Base-by-base conservation (phyloP, 306 rosid species). In the Ceratonia siliqua region DNA sequence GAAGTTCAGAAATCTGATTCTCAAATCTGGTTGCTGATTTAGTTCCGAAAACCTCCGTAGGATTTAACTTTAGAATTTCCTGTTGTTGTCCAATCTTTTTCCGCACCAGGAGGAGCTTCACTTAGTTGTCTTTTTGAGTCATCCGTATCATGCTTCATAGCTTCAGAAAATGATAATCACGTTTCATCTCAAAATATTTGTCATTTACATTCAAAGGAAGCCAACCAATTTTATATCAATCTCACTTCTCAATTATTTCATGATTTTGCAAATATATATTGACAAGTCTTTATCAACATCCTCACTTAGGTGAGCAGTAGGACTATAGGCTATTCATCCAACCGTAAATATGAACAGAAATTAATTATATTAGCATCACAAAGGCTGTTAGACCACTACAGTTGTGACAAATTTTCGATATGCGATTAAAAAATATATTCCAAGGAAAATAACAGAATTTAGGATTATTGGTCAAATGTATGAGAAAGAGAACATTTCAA, bases 111-210 rank as follows among this genome's bases (percentile, higher is more conserved):
- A 24, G 73, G 64, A 11, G 56, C 58, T 49, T 35, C 39, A 1
- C 24, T 68, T 4, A 38, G 18, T 74, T 20, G 12, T 30, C 48
- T 62, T 61, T 42, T n/a, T 65, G 52, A 68, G 62, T 38, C n/a
- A 64, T 28, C 22, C 68, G 12, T 70, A 32, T n/a, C 62, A 54
- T 54, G 35, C 14, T 64, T 73, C 8, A 28, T 38, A 7, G 41
- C 24, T 73, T 73, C 43, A 43, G 50, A 20, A 56, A 79, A 48
- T 65, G 82, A 83, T 42, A 66, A 27, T 49, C 73, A 83, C 82
- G 70, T 71, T 72, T 75, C 15, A 50, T 58, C 78, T 38, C 74
- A 27, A 76, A 76, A 70, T 63, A 76, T 50, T 24, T 72, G 45
- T 67, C 64, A 67, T 76, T 67, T 38, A 76, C n/a, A 43, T 33